Percentiles rank a stretch among this genome's conserved stretches.
These are phyloP conservation scores for Achaetomiella virescens DNA, from an alignment of 495 filamentous ascomycete genomes.

Conservation along the genomic window DNA sequence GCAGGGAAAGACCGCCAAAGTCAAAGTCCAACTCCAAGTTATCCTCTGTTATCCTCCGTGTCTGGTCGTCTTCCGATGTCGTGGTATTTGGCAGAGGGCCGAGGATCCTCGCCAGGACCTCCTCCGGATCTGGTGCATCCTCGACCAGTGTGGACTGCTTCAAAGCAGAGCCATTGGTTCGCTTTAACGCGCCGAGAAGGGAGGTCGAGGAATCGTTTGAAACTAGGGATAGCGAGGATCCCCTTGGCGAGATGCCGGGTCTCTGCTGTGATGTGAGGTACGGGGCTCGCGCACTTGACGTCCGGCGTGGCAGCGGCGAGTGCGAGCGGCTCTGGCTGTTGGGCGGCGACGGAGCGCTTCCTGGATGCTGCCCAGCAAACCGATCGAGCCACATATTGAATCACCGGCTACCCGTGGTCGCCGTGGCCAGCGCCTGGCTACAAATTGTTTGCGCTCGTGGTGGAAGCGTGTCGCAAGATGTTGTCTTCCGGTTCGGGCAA, in stretches of 20 bases:
- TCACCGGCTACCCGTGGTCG: background rate
- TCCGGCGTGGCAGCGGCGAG: constrained; percentile 59
- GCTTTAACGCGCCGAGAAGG: constrained; percentile 53
- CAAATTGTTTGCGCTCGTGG: background rate
- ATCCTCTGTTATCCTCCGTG: constrained; percentile 35
- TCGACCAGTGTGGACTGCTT: constrained; percentile 50
- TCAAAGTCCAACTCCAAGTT: constrained; percentile 56
- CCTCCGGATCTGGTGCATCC: constrained; percentile 62
- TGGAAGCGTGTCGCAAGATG: background rate
- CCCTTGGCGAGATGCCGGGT: constrained; percentile 55
- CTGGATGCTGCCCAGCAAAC: constrained; percentile 65
- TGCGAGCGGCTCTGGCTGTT: constrained; percentile 51
- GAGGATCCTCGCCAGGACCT: constrained; percentile 66
- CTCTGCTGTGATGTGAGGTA: constrained; percentile 44
- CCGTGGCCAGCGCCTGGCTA: constrained; percentile 1
- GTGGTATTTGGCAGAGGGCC: constrained; percentile 37
- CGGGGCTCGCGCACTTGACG: constrained; percentile 52
- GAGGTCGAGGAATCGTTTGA: constrained; percentile 70
- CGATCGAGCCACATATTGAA: constrained; percentile 81
- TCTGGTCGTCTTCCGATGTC: constrained; percentile 1
- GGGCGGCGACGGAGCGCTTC: constrained; percentile 47
- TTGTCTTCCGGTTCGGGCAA: background rate
- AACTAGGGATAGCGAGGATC: constrained; percentile 57
- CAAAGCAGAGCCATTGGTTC: constrained; percentile 59
- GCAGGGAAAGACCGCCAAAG: constrained; percentile 68